Base-by-base conservation (phyloP, 441 rosid species). In the Bruguiera hainesii region DNA sequence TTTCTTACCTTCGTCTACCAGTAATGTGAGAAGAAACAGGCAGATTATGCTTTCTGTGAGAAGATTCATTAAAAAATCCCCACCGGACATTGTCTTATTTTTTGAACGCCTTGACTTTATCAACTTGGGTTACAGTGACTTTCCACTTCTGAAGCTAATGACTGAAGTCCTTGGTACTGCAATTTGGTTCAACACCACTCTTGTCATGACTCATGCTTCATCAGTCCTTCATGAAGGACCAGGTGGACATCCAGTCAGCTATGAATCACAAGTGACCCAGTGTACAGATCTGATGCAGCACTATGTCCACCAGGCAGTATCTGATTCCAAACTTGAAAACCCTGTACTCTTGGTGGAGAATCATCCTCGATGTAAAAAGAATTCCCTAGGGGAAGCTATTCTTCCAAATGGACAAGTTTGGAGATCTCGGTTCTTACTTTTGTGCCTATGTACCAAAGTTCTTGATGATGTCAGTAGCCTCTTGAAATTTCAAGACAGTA, bases 371-470 rank as follows among this genome's bases (percentile, higher is more conserved):
- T 91, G 96, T 76, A 86, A 73, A 73, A 88, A 75, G 76, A 94
- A 94, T 77, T 65, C 67, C 55, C 72, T 63, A 68, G 99, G 97
- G 61, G 89, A 94, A 72, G 78, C 33, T 46, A 74, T 91, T 75
- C 97, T 94, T 81, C 99, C 90, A 20, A 86, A 89, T 73, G 97
- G 97, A 26, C 83, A 77, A 80, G 85, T 78, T 64, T 94, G 99
- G 97, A 89, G 79, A 82, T 82, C 89, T 71, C 91, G 81, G 31
- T 86, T 94, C 67, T 72, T 91, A 71, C 73, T 94, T 56, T 75
- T 86, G 46, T 89, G 91, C 73, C 57, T 82, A 15, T 87, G 91
- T 71, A 85, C 81, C 73, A 94, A 91, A 83, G 84, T 88, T 76
- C 96, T 94, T 65, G 82, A 78, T 59, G 96, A 91, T 82, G 91